These are phyloP conservation scores for Primulina tabacum DNA, from an alignment of 257 asterid species.

Conservation along the genomic window DNA sequence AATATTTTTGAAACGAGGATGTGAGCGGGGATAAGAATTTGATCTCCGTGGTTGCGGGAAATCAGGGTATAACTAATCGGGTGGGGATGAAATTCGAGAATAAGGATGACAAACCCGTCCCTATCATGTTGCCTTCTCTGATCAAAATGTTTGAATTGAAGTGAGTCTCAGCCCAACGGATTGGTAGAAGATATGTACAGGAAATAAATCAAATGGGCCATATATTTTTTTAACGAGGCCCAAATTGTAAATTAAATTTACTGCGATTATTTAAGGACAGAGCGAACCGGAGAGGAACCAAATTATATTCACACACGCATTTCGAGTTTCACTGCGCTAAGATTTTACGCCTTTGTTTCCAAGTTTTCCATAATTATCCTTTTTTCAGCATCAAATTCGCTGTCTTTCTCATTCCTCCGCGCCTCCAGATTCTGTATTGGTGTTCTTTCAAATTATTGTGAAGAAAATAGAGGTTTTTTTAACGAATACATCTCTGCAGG, in stretches of 20 bases:
- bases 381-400: not conserved
- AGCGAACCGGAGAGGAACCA: not conserved
- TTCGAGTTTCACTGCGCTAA: not conserved
- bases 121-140: too few species aligned
- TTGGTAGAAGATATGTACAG: not conserved
- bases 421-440: not conserved
- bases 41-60: too few species aligned
- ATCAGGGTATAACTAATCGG: accelerated
- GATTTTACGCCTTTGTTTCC: not conserved
- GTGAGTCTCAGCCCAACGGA: not conserved
- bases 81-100: too few species aligned
- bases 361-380: too few species aligned
- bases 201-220: not conserved
- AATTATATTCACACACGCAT: not conserved
- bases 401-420: too few species aligned
- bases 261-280: not conserved
- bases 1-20: too few species aligned
- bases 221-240: not conserved
- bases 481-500: not conserved
- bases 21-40: too few species aligned
- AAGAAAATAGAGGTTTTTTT: not conserved
- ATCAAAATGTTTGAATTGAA: too few species aligned
- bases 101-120: too few species aligned
- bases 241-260: not conserved
- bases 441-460: not conserved